Evolutionary conservation across 2,329 filamentous ascomycete species (phyloP).

Genomic region (Epichloe brachyelytri): DNA sequence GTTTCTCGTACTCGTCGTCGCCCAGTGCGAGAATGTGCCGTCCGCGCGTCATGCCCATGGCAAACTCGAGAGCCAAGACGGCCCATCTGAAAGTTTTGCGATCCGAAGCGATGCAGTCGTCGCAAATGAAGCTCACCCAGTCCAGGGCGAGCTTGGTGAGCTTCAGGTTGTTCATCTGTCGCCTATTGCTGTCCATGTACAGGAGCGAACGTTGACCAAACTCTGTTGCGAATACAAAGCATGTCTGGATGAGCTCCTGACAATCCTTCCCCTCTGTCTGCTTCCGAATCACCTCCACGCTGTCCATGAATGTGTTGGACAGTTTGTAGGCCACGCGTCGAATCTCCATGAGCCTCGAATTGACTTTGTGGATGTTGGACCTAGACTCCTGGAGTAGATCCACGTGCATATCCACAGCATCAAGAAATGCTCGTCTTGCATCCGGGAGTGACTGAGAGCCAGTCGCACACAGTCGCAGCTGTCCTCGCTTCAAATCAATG

Average conservation of each 20-base stretch:
- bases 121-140: slow-evolving; percentile 96
- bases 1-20: slow-evolving; percentile 70
- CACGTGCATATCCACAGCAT: slow-evolving; percentile 70
- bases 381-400: slow-evolving; percentile 85
- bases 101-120: slow-evolving; percentile 89
- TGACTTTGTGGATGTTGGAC: slow-evolving; percentile 86
- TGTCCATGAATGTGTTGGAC: slow-evolving; percentile 97
- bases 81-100: slow-evolving; percentile 96
- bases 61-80: slow-evolving; percentile 86
- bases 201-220: slow-evolving; percentile 90
- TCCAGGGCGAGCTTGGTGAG: slow-evolving; percentile 86
- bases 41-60: slow-evolving; percentile 92
- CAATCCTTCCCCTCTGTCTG: slow-evolving; percentile 78
- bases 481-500: slow-evolving; percentile 74
- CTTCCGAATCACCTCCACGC: slow-evolving; percentile 79
- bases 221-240: slow-evolving; percentile 97
- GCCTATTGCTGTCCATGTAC: slow-evolving; percentile 90
- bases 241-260: slow-evolving; percentile 92
- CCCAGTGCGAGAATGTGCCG: slow-evolving; percentile 85
- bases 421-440: slow-evolving; percentile 65
- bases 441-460: slow-evolving; percentile 68
- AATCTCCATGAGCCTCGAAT: slow-evolving; percentile 81
- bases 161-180: slow-evolving; percentile 95
- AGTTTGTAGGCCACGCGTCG: slow-evolving; percentile 93
- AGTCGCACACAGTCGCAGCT: slow-evolving; percentile 78